Conservation (phyloP, 31 red algal species). For the Pterothamnion heteromorphum region DNA sequence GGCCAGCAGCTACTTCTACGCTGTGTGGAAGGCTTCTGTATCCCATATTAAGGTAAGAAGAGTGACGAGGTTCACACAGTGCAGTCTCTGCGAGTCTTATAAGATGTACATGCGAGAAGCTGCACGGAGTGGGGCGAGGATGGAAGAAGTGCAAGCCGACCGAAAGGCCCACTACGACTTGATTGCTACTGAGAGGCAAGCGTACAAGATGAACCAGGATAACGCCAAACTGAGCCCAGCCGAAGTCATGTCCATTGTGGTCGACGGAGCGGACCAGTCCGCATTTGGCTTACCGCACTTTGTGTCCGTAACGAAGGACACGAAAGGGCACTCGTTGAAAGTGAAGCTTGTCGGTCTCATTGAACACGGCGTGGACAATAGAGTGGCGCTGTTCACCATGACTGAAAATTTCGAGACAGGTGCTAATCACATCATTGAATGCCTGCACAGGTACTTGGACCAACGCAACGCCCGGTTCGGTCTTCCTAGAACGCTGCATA, state of each 20-base stretch:
- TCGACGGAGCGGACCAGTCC: conserved; percentile 6
- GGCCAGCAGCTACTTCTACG: not conserved
- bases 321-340: not conserved
- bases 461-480: not conserved
- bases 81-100: not conserved
- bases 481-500: not conserved
- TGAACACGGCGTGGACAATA: not conserved
- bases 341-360: not conserved
- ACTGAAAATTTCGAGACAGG: not conserved
- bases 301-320: too few species aligned
- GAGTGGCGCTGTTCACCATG: not conserved
- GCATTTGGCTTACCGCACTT: too few species aligned
- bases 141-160: not conserved
- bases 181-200: not conserved
- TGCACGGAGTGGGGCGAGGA: not conserved
- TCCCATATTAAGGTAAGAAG: not conserved
- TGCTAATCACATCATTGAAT: not conserved
- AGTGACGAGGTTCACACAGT: not conserved
- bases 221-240: not conserved
- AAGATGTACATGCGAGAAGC: not conserved
- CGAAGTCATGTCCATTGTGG: not conserved
- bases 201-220: not conserved
- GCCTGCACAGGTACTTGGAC: not conserved
- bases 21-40: not conserved
- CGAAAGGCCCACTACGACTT: not conserved